Evolutionary conservation across 495 filamentous ascomycete genomes (phyloP), one percentile per base, ranked within the genome.

Genomic region (Penicillium goetzii): DNA sequence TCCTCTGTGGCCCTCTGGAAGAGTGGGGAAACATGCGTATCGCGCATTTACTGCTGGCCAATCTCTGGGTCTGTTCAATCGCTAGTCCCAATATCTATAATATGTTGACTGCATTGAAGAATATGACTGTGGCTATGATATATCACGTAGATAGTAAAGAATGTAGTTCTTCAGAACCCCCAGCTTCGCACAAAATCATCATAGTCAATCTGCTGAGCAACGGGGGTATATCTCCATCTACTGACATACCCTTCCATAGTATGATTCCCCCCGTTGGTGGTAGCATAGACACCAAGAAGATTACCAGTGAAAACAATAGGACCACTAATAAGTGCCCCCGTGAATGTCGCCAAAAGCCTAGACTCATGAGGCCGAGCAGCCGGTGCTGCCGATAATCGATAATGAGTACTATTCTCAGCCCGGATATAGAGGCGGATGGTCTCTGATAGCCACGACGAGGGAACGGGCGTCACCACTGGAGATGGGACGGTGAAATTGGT

Each of bases 201-300:
- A n/a, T 55, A 23, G 21, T 38, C 52, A 17, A 55, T 55, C 33
- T 55, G 30, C 32, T 55, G 52, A 11, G 52, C 52, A 11, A 34
- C 25, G n/a, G 52, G 52, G 17, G 52, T 55, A 38, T 55, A 55
- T 10, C 52, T 33, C 52, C 52, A 55, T 25, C 52, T 15, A 55
- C 52, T 55, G 32, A 55, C 28, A 28, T 55, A 55, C 33, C 52
- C 52, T 36, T 55, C 32, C 52, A 55, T 55, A 8, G 30, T 36
- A 11, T 55, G 52, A 17, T 55, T 55, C 33, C 52, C 52, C 26
- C 63, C 66, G 56, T 67, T 69, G 19, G 58, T 65, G 21, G 69
- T 72, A 26, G 69, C 66, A 61, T 72, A 72, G 2, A 52, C 60
- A n/a, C 66, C 69, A 15, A 69, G 23, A 4, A 72, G 51, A 38